Conservation (phyloP, 495 filamentous ascomycete genomes). For the Mytilinidion resinicola region DNA sequence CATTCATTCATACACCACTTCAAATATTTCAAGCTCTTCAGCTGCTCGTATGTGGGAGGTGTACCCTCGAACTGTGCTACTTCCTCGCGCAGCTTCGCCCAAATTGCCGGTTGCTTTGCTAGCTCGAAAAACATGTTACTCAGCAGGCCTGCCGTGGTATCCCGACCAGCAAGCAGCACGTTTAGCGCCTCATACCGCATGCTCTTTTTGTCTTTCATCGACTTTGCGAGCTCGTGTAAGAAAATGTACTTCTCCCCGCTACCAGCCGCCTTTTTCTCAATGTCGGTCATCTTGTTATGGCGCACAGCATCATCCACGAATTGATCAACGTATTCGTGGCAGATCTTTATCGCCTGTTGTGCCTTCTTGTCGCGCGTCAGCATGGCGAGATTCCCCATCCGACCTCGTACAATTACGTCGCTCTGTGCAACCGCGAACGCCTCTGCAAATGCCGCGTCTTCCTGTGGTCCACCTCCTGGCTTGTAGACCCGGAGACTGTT, state of each 20-base stretch:
- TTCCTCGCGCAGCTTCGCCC: constrained; percentile 28
- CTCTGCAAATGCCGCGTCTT: constrained; percentile 24
- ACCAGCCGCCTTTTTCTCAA: constrained; percentile 12
- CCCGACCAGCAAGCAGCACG: constrained; percentile 35
- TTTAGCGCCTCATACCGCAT: constrained; percentile 37
- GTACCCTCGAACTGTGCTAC: constrained; percentile 21
- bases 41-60: constrained; percentile 28
- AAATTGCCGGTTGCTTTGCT: constrained; percentile 28
- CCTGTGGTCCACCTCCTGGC: background rate
- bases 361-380: constrained; percentile 24
- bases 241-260: constrained; percentile 34
- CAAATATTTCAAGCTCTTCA: constrained; percentile 34
- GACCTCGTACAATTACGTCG: constrained; percentile 10
- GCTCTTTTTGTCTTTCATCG: constrained; percentile 32
- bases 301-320: constrained; percentile 35
- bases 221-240: constrained; percentile 35
- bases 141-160: constrained; percentile 42
- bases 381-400: constrained; percentile 5
- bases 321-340: constrained; percentile 48
- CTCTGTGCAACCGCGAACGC: constrained; percentile 25
- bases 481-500: constrained; percentile 33
- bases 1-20: constrained; percentile 34
- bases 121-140: constrained; percentile 31
- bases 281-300: constrained; percentile 11
- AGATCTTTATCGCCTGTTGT: constrained; percentile 38